Evolutionary conservation across 2,329 filamentous ascomycete genomes (phyloP).

Genomic region (Neocatenulostroma microsporum): DNA sequence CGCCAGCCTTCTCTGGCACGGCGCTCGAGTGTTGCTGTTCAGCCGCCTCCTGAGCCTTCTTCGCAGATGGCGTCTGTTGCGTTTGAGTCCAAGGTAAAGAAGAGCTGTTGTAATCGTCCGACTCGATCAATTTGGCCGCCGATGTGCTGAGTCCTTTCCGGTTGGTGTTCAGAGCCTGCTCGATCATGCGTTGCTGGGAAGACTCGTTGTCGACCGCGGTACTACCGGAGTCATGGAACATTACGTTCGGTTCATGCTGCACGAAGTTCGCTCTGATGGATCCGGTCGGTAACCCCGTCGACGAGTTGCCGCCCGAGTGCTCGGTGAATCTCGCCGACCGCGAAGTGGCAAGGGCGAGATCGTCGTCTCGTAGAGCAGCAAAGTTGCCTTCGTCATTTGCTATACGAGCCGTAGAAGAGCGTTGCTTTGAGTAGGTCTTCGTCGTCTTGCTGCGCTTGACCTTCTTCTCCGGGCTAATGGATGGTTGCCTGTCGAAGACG

Average conservation of each 20-base stretch:
- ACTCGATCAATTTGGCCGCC: constrained; percentile 2
- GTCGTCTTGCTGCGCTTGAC: constrained; percentile 19
- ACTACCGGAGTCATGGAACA: constrained; percentile 37
- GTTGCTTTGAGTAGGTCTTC: constrained; percentile 12
- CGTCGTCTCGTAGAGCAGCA: constrained; percentile 11
- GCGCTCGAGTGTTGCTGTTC: no score
- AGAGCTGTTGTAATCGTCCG: constrained; percentile 15
- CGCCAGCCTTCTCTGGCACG: no score
- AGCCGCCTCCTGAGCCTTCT: no score
- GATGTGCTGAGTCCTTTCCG: constrained; percentile 1
- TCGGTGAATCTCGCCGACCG: constrained; percentile 16
- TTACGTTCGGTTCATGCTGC: constrained; percentile 32
- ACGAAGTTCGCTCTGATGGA: constrained; percentile 31
- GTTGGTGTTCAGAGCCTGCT: constrained; percentile 23
- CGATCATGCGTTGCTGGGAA: constrained; percentile 34
- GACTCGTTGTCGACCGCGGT: constrained; percentile 37
- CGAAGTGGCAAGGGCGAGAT: constrained; percentile 9
- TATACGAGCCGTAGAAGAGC: not conserved
- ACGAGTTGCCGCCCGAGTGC: constrained; percentile 12
- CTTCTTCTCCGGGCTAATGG: constrained; percentile 8
- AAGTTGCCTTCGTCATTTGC: constrained; percentile 9
- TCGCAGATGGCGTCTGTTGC: constrained; percentile 9
- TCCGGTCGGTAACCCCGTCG: constrained; percentile 23
- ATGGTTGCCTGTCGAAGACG: constrained; percentile 3
- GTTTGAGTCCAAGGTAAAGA: constrained; percentile 22